A percentile compares a stretch with the other conserved stretches of the same genome.
Conservation (phyloP, 2,329 filamentous ascomycete species). For the Fusarium papillatum region DNA sequence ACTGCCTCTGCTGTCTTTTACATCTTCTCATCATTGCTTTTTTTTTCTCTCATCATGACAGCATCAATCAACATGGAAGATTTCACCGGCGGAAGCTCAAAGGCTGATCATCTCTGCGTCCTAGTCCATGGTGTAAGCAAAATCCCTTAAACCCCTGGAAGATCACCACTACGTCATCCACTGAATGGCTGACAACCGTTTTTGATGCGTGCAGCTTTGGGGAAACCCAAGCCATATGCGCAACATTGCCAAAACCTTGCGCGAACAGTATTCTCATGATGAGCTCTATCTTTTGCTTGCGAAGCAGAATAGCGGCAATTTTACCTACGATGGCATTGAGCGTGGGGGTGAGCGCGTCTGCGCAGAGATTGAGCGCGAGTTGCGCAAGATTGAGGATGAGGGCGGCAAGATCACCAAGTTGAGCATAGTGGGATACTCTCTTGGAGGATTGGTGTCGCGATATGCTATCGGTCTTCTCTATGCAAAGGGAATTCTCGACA, state of each 20-base stretch:
- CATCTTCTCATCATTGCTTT: not conserved
- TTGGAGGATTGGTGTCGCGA: slow-evolving; percentile 88
- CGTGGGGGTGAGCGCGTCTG: slow-evolving; percentile 77
- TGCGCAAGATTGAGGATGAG: slow-evolving; percentile 66
- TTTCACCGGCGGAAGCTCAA: slow-evolving; percentile 63
- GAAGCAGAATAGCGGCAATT: slow-evolving; percentile 80
- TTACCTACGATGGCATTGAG: slow-evolving; percentile 80
- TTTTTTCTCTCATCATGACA: slow-evolving; percentile 28
- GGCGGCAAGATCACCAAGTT: slow-evolving; percentile 85
- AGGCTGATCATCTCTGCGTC: slow-evolving; percentile 81
- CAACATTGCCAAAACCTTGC: slow-evolving; percentile 75
- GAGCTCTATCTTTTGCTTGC: slow-evolving; percentile 78
- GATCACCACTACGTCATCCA: slow-evolving; percentile 25
- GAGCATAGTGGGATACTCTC: slow-evolving; percentile 90
- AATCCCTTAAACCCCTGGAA: slow-evolving; percentile 31
- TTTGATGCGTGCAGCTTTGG: slow-evolving; percentile 70
- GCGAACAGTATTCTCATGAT: slow-evolving; percentile 71
- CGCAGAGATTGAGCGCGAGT: slow-evolving; percentile 75
- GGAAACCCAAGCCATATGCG: slow-evolving; percentile 82
- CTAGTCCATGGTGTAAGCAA: slow-evolving; percentile 80
- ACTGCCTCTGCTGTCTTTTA: not conserved
- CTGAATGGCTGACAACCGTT: slow-evolving; percentile 38
- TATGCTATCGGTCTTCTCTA: slow-evolving; percentile 90
- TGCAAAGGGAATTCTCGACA: slow-evolving; percentile 84
- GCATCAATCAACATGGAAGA: slow-evolving; percentile 29